A percentile compares a stretch with the other conserved stretches of the same genome.
These are phyloP conservation scores for Solanum bukasovii DNA, from an alignment of 257 asterid genomes.

Conservation along the genomic window DNA sequence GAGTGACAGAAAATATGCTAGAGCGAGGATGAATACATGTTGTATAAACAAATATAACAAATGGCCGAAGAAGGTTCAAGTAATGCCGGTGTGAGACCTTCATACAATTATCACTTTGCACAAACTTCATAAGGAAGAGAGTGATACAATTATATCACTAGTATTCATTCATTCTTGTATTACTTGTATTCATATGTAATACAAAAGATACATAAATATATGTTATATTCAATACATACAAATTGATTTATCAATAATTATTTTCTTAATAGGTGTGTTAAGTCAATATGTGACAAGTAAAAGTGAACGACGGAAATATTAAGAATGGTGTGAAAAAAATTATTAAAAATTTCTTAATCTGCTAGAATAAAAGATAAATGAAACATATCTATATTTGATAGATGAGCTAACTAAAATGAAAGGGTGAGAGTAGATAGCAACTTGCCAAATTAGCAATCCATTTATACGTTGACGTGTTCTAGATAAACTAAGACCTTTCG, in stretches of 20 bases:
- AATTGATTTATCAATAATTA: too few relatives aligned
- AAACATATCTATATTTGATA: too few relatives aligned
- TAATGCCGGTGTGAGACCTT: background rate
- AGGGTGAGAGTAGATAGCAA: background rate
- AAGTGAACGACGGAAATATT: too few relatives aligned
- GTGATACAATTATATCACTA: background rate
- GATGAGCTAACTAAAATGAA: too few relatives aligned
- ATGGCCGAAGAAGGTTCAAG: background rate
- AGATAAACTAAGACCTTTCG: background rate
- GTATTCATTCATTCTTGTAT: too few relatives aligned
- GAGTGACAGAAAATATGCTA: background rate
- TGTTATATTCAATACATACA: background rate
- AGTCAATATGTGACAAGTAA: too few relatives aligned
- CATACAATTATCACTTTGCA: background rate
- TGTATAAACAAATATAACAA: too few relatives aligned
- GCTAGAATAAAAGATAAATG: too few relatives aligned
- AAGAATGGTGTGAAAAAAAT: background rate
- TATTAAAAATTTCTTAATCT: too few relatives aligned
- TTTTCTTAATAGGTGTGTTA: too few relatives aligned
- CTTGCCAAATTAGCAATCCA: background rate
- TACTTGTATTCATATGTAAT: background rate
- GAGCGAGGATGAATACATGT: background rate
- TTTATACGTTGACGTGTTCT: background rate
- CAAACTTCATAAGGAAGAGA: background rate
- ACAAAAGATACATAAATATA: background rate